Evolutionary conservation across 192 early-diverging fungal genomes (phyloP).

Genomic region (Jimgerdemannia lactiflua): DNA sequence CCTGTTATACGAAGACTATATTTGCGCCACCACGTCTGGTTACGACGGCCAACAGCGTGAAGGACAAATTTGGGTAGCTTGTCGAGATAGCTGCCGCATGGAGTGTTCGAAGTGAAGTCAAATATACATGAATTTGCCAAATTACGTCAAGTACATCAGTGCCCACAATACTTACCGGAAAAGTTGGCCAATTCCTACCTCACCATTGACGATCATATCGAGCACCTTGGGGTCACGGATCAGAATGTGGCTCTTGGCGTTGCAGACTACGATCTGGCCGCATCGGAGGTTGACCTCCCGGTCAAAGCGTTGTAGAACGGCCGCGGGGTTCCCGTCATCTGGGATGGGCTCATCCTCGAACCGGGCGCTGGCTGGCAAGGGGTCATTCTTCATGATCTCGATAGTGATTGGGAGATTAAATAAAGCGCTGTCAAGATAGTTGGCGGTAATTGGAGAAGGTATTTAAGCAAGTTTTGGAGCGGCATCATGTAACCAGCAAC

Average conservation of each 20-base stretch:
- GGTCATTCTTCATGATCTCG: slow-evolving; percentile 28
- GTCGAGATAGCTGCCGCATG: slow-evolving; percentile 24
- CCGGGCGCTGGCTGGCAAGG: slow-evolving; percentile 1
- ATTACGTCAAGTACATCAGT: slow-evolving; percentile 1
- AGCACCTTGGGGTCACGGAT: slow-evolving; percentile 31
- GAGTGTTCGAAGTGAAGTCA: neutral
- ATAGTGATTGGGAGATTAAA: slow-evolving; percentile 36
- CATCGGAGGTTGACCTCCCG: slow-evolving; percentile 42
- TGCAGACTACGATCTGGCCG: slow-evolving; percentile 30
- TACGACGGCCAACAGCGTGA: slow-evolving; percentile 27
- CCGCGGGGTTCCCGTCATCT: slow-evolving; percentile 1
- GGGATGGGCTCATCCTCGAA: slow-evolving; percentile 4
- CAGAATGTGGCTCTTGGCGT: slow-evolving; percentile 34
- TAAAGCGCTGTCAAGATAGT: slow-evolving; percentile 25
- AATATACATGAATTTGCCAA: neutral
- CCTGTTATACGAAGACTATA: slow-evolving; percentile 35
- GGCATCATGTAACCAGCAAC: neutral
- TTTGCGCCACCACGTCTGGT: slow-evolving; percentile 36
- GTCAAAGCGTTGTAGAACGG: slow-evolving; percentile 30
- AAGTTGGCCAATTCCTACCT: slow-evolving; percentile 41
- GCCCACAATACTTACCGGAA: slow-evolving; percentile 24
- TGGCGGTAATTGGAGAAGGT: too few relatives aligned
- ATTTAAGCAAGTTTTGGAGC: neutral
- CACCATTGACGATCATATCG: slow-evolving; percentile 34
- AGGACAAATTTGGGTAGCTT: slow-evolving; percentile 35